A percentile compares a stretch with the other conserved stretches of the same genome.
These are phyloP conservation scores for Talaromyces sp. DNA, from an alignment of 2,329 filamentous ascomycete genomes.

Conservation along the genomic window DNA sequence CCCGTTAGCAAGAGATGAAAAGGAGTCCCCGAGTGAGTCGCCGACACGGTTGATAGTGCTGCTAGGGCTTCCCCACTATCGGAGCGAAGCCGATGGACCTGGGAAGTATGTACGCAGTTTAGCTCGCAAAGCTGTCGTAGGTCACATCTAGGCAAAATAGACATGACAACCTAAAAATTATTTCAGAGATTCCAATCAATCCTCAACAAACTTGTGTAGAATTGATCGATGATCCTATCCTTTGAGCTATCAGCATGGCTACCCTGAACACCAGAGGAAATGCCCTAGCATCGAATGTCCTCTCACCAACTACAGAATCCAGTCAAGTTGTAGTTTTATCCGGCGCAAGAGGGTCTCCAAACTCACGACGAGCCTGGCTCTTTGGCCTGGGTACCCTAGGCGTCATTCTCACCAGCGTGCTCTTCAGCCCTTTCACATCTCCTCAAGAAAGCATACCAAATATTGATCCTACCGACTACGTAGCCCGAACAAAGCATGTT, in stretches of 20 bases:
- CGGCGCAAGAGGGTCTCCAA: not conserved
- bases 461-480: slow-evolving; percentile 15
- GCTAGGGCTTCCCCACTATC: not conserved
- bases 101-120: not conserved
- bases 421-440: slow-evolving; percentile 1
- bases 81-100: not conserved
- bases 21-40: not conserved
- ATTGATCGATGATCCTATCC: not conserved
- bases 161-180: not conserved
- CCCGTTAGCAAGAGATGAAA: not conserved
- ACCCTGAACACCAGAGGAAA: not conserved
- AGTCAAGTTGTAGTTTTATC: slow-evolving; percentile 13
- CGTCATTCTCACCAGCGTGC: not conserved
- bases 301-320: not conserved
- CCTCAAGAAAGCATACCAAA: not conserved
- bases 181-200: not conserved
- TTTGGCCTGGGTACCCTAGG: slow-evolving; percentile 9
- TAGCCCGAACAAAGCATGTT: slow-evolving; percentile 17
- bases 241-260: not conserved
- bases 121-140: not conserved
- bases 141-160: not conserved
- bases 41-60: not conserved
- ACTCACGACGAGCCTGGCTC: slow-evolving; percentile 8
- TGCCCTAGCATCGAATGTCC: not conserved
- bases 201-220: not conserved